A percentile compares a stretch with the other conserved stretches of the same genome.
These are phyloP conservation scores for Acacia crassicarpa DNA, from an alignment of 306 rosid genomes.

Conservation along the genomic window DNA sequence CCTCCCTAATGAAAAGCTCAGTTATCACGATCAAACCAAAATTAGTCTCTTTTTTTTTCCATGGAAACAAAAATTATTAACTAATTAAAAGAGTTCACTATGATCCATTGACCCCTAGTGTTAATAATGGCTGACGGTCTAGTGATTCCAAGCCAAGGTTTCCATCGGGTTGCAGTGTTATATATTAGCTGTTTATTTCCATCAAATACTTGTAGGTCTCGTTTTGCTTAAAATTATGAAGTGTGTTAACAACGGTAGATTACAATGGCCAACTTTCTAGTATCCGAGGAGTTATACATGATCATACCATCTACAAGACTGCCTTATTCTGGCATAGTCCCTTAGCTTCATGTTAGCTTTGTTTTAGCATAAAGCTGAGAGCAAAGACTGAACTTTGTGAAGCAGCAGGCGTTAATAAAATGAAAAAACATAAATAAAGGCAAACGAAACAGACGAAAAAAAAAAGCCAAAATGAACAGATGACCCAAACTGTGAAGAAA, in stretches of 20 bases:
- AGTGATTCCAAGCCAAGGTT: background rate
- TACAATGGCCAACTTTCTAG: background rate
- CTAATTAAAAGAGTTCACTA: background rate
- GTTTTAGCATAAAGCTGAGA: background rate
- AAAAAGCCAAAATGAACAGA: too few species aligned
- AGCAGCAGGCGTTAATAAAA: too few species aligned
- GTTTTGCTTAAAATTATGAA: background rate
- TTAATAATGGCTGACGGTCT: background rate
- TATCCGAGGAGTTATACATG: background rate
- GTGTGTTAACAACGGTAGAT: background rate
- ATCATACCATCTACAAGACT: background rate
- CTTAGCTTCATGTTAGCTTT: background rate
- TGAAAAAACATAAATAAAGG: too few species aligned
- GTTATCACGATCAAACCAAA: background rate
- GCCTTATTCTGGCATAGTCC: background rate
- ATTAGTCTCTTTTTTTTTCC: background rate
- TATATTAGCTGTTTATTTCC: background rate
- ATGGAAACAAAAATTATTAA: background rate
- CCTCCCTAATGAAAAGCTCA: background rate
- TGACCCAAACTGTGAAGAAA: too few species aligned
- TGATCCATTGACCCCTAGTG: constrained; percentile 1
- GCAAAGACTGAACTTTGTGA: background rate
- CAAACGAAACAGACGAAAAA: too few species aligned
- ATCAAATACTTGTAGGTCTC: background rate
- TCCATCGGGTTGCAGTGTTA: background rate